Evolutionary conservation across 2,329 filamentous ascomycete genomes (phyloP).

Genomic region (Penicillium verrucosum): DNA sequence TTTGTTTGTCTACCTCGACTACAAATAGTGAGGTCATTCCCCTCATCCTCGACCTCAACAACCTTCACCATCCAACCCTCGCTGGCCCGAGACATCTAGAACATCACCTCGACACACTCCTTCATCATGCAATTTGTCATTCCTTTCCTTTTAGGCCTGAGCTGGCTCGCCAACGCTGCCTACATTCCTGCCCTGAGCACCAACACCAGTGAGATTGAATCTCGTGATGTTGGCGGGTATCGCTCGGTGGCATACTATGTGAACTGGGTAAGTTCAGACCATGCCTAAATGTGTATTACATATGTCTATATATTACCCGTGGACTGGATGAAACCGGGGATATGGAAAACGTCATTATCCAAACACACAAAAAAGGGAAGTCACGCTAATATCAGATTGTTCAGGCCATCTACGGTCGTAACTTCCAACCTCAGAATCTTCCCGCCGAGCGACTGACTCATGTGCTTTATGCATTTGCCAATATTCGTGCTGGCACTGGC

Average conservation of each 20-base stretch:
- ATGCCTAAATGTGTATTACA: background rate
- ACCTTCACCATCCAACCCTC: conserved; percentile 2
- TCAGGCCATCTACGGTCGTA: conserved; percentile 78
- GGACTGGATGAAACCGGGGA: background rate
- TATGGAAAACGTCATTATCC: background rate
- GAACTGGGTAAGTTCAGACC: conserved; percentile 40
- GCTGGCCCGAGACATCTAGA: conserved; percentile 9
- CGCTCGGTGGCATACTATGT: conserved; percentile 46
- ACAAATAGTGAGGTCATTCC: conserved; percentile 13
- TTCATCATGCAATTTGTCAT: conserved; percentile 14
- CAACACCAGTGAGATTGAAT: conserved; percentile 8
- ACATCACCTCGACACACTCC: background rate
- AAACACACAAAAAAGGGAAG: background rate
- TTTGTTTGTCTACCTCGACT: conserved; percentile 5
- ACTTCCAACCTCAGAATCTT: conserved; percentile 81
- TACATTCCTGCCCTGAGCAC: conserved; percentile 8
- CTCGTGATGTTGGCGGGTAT: conserved; percentile 18
- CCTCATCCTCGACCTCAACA: background rate
- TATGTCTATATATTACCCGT: too few relatives aligned
- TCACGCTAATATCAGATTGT: background rate
- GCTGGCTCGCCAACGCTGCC: conserved; percentile 11
- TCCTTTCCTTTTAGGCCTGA: conserved; percentile 11
- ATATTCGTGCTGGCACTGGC: conserved; percentile 69
- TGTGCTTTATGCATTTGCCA: conserved; percentile 86
- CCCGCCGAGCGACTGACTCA: conserved; percentile 80